Base-by-base conservation (phyloP, 495 filamentous ascomycete species). In the Apiosordaria backusii region DNA sequence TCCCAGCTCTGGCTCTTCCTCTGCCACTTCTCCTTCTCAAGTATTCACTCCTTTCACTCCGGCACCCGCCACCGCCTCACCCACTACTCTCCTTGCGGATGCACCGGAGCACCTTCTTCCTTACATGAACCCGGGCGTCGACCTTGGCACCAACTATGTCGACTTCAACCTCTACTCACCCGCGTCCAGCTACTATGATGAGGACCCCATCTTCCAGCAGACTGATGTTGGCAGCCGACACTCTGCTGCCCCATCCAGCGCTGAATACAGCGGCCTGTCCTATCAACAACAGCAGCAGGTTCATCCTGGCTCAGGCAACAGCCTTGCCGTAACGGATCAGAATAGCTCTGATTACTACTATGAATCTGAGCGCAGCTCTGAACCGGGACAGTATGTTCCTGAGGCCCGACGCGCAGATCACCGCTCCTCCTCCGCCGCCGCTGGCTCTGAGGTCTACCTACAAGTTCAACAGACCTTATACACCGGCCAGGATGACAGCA, bases 81-180 rank as follows among this genome's bases (percentile, higher is more conserved):
- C 66, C 55, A 65, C 53, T 22, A 67, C 69, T 6, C 50, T 61
- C 22, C 10, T 57, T 1, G 52, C 29, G 61, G 68, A 70, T 18
- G 64, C 65, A 16, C 9, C 65, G 0, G 61, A 35, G 62, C 67
- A 64, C 52, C 60, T 68, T 40, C 75, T 80, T 27, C 81, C 81
- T 5, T 83, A 83, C 60, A 74, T 81, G 60, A 79, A 76, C 65
- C 73, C 76, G 7, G 74, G 74, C 45, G 65, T 71, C 45, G 70
- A 76, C 54, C 71, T 72, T 67, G 79, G 77, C 57, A 80, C 74
- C 70, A 72, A 79, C 71, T 83, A 82, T 65, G 67, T 79, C 63
- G 81, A 83, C 74, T 83, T 83, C 76, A 79, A 79, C 74, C 79
- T 83, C 26, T 83, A 76, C 69, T 83, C 81, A 53, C 81, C 81